phyloP scores from a whole-genome alignment of 1,284 basidiomycete genomes.

The Polyporus tsugae region DNA sequence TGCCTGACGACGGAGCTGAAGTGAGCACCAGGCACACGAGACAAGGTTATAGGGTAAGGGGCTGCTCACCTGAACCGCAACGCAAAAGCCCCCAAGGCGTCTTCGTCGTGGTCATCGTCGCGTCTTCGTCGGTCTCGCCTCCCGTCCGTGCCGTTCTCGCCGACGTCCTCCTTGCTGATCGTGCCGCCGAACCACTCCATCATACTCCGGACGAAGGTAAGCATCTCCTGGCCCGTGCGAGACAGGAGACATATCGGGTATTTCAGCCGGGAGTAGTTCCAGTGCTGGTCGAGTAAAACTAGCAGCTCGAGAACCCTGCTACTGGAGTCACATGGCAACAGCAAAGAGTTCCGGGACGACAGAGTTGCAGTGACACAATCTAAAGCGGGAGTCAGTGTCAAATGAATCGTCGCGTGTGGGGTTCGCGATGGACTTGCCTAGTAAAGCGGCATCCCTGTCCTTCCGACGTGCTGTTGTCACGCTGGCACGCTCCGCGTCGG shows the following conservation, averaged over 20 bases:
- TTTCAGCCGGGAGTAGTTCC: slow-evolving; percentile 86
- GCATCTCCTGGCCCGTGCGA: slow-evolving; percentile 91
- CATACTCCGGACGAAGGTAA: slow-evolving; percentile 95
- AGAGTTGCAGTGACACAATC: slow-evolving; percentile 90
- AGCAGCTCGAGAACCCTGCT: slow-evolving; percentile 94
- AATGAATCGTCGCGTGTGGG: neutral
- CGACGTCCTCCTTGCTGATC: slow-evolving; percentile 88
- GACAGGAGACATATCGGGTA: slow-evolving; percentile 94
- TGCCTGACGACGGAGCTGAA: slow-evolving; percentile 57
- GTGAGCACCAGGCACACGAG: neutral
- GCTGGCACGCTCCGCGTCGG: slow-evolving; percentile 87
- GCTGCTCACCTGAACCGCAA: slow-evolving; percentile 72
- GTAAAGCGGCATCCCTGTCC: slow-evolving; percentile 89
- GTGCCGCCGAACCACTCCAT: slow-evolving; percentile 99
- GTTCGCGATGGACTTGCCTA: slow-evolving; percentile 62
- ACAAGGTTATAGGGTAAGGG: neutral
- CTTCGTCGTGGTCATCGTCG: slow-evolving; percentile 75
- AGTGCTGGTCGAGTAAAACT: slow-evolving; percentile 96
- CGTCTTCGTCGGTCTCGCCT: slow-evolving; percentile 66
- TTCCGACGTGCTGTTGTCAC: slow-evolving; percentile 89
- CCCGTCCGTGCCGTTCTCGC: slow-evolving; percentile 67
- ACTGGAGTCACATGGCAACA: slow-evolving; percentile 94
- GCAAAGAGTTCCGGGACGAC: slow-evolving; percentile 78
- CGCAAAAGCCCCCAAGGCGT: slow-evolving; percentile 79
- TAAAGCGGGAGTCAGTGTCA: slow-evolving; percentile 38